phyloP scores from a whole-genome alignment of 2,329 filamentous ascomycete genomes.

The Sporothrix protearum region DNA sequence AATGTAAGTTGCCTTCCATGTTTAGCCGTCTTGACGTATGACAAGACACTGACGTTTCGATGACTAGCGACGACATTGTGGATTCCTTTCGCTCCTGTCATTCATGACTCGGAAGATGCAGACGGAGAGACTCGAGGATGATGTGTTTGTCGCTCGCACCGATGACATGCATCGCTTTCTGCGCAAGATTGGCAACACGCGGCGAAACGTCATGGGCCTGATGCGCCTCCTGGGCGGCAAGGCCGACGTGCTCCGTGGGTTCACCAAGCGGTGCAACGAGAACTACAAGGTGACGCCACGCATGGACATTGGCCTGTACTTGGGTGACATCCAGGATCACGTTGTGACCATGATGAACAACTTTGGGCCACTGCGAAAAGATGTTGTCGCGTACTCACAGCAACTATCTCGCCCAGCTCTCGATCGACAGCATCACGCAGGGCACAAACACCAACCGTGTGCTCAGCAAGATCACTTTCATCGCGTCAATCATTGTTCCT shows the following conservation, averaged over 20 bases:
- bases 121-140: constrained; percentile 90
- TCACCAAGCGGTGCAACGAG: constrained; percentile 98
- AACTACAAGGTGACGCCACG: constrained; percentile 93
- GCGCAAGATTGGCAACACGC: constrained; percentile 80
- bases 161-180: constrained; percentile 88
- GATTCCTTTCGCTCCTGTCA: constrained; percentile 92
- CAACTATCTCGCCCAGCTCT: constrained; percentile 94
- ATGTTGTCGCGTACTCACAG: constrained; percentile 91
- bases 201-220: constrained; percentile 91
- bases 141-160: constrained; percentile 85
- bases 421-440: constrained; percentile 83
- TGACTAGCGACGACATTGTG: constrained; percentile 81
- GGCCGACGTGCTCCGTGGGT: constrained; percentile 95
- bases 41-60: constrained; percentile 30
- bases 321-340: constrained; percentile 98
- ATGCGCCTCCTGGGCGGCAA: constrained; percentile 93
- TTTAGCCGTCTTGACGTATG: not conserved
- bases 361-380: constrained; percentile 89
- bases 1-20: constrained; percentile 58
- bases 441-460: constrained; percentile 85
- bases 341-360: constrained; percentile 99
- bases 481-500: constrained; percentile 93
- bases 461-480: constrained; percentile 89
- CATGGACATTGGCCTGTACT: constrained; percentile 93
- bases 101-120: constrained; percentile 85